These are phyloP conservation scores for Fusarium hostae DNA, from an alignment of 2,329 filamentous ascomycete species.

Conservation along the genomic window DNA sequence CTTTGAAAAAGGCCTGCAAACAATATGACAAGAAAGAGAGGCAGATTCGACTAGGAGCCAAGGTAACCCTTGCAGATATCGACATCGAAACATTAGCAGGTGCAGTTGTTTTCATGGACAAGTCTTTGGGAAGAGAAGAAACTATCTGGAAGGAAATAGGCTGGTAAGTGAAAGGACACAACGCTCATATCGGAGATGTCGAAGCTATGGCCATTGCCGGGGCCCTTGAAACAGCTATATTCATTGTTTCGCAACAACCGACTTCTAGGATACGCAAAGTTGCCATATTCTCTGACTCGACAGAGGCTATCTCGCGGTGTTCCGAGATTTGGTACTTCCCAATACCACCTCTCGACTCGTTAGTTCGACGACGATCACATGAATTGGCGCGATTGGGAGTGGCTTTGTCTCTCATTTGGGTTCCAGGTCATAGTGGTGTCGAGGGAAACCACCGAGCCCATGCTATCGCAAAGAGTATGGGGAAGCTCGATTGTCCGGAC, in stretches of 20 bases:
- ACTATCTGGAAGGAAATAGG: neutral
- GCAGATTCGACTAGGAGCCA: neutral
- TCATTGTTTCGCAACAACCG: neutral
- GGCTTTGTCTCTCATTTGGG: neutral
- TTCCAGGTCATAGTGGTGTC: neutral
- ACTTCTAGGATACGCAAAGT: neutral
- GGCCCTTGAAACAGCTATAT: neutral
- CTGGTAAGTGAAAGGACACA: neutral
- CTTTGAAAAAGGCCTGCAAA: neutral
- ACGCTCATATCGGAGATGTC: neutral
- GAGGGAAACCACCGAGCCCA: conserved; percentile 2
- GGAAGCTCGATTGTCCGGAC: neutral
- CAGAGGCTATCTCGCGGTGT: neutral
- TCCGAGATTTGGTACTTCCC: neutral
- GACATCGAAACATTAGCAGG: neutral
- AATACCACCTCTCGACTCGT: neutral
- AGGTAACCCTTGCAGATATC: neutral
- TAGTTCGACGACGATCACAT: neutral
- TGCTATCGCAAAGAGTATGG: neutral
- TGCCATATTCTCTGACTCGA: neutral
- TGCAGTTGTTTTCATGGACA: neutral
- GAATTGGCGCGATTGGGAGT: neutral
- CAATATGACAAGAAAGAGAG: neutral
- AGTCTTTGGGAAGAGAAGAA: neutral
- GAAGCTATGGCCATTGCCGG: conserved; percentile 1